Base-by-base conservation (phyloP, 2,329 filamentous ascomycete genomes). In the Xylariomycetidae sp. region DNA sequence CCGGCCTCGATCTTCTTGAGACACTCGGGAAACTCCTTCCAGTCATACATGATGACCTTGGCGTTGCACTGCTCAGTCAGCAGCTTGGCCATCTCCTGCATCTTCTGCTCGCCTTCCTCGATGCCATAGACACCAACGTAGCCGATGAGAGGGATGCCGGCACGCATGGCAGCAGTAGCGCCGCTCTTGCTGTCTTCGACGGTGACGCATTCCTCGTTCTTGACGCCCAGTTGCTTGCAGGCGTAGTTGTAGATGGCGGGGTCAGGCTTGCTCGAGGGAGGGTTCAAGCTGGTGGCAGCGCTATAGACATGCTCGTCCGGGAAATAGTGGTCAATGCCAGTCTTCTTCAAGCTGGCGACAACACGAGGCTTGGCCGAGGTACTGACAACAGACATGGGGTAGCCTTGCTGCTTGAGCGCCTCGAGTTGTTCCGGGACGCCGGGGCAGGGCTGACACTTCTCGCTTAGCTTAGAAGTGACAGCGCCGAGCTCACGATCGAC, bases 151-250 rank as follows among this genome's bases (percentile, higher is more conserved):
- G 72, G 77, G 46, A 88, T 86, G 19, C 72, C 72, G 14, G 83
- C 83, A 42, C 78, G 70, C 58, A 81, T 77, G 46, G 80, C 83
- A 37, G 80, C 80, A 36, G 77, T 75, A 34, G 80, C 76, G 45
- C 83, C 83, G 40, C 75, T 82, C 67, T 79, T 81, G 65, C 75
- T 82, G 66, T 88, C 83, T 64, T 88, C 83, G 37, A 88, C 70
- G 6, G 83, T 80, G 29, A 88, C 66, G 41, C 72, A 79, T 61
- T 86, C 78, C 23, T 67, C 63, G 11, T 81, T 67, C 50, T 75
- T 72, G 57, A 82, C 80, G 36, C 76, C 76, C 28, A 85, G 66
- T 52, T 77, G 63, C 59, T 84, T 61, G 57, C 82, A 77, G 23
- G 83, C 80, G 56, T 77, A 70, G 43, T 82, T 62, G 64, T 88